Percentiles rank a stretch among this genome's conserved stretches.
These are phyloP conservation scores for Acanthamoeba sp. DNA, from an alignment of 208 protist species.

Conservation along the genomic window DNA sequence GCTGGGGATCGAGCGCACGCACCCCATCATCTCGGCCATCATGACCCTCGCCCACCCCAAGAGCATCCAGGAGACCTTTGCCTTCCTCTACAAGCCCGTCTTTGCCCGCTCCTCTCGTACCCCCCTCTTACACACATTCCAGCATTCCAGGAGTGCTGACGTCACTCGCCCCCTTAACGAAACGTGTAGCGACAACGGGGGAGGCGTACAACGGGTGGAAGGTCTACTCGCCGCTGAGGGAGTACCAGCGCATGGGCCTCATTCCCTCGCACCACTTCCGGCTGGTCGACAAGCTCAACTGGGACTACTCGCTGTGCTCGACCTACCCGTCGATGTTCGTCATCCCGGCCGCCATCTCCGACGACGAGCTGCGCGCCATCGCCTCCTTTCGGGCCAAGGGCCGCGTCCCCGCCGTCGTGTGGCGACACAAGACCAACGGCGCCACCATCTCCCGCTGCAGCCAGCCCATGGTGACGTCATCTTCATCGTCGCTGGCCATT, in stretches of 20 bases:
- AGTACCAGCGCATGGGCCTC: conserved; percentile 5
- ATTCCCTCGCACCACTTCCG: conserved; percentile 14
- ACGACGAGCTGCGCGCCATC: conserved; percentile 21
- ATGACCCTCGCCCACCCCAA: neutral
- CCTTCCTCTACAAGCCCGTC: conserved; percentile 4
- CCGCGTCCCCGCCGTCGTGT: conserved; percentile 24
- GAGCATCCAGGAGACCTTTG: neutral
- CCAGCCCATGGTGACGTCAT: conserved; percentile 35
- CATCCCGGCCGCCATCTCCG: conserved; percentile 14
- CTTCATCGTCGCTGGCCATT: neutral
- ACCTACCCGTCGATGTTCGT: conserved; percentile 31
- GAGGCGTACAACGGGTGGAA: neutral
- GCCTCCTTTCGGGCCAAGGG: conserved; percentile 12
- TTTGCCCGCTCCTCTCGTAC: neutral
- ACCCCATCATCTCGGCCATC: conserved; percentile 13
- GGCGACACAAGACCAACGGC: conserved; percentile 42
- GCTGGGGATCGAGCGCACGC: conserved; percentile 9
- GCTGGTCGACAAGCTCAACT: conserved; percentile 3
- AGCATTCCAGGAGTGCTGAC: too few species aligned
- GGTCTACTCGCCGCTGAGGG: conserved; percentile 12
- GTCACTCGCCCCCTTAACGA: neutral
- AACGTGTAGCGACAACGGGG: neutral
- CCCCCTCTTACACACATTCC: neutral
- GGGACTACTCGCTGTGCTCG: neutral
- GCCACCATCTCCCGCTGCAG: conserved; percentile 80